These are phyloP conservation scores for Vaccinium myrtillus DNA, from an alignment of 148 eudicot species.

Conservation along the genomic window DNA sequence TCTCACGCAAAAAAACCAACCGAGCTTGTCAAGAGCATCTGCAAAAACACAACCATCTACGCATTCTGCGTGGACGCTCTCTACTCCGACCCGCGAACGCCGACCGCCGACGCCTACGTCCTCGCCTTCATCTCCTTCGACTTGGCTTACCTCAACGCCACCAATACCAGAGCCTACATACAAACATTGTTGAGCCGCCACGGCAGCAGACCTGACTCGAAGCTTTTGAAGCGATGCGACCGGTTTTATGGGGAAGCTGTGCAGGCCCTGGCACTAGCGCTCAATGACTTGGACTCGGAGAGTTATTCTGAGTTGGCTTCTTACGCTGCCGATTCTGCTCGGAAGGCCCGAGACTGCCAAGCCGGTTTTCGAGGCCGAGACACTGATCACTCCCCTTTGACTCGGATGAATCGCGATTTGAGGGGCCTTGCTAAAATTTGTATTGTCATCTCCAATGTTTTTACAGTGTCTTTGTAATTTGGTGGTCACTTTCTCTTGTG, in stretches of 20 bases:
- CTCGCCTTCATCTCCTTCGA: slow-evolving; percentile 22
- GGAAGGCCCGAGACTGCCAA: not conserved
- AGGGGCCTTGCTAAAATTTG: not conserved
- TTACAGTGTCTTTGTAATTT: not conserved
- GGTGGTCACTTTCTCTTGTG: not conserved
- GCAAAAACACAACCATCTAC: slow-evolving; percentile 26
- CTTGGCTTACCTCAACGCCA: slow-evolving; percentile 21
- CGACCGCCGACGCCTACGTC: slow-evolving; percentile 16
- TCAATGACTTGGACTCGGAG: slow-evolving; percentile 5
- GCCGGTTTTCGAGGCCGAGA: not conserved
- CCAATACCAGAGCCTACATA: not conserved
- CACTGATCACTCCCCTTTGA: not conserved
- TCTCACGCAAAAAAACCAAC: not conserved
- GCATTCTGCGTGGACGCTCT: slow-evolving; percentile 14
- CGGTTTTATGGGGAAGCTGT: slow-evolving; percentile 9
- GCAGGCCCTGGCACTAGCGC: not conserved
- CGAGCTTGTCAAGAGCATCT: slow-evolving; percentile 14
- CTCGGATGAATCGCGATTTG: slow-evolving; percentile 1
- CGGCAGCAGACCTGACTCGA: not conserved
- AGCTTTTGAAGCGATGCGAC: not conserved
- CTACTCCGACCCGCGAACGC: slow-evolving; percentile 20
- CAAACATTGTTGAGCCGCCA: not conserved
- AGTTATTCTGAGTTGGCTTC: not conserved
- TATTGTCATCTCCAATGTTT: slow-evolving; percentile 4
- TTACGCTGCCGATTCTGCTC: not conserved